Conservation (phyloP, 2,329 filamentous ascomycete species). For the Verticillium isaacii region DNA sequence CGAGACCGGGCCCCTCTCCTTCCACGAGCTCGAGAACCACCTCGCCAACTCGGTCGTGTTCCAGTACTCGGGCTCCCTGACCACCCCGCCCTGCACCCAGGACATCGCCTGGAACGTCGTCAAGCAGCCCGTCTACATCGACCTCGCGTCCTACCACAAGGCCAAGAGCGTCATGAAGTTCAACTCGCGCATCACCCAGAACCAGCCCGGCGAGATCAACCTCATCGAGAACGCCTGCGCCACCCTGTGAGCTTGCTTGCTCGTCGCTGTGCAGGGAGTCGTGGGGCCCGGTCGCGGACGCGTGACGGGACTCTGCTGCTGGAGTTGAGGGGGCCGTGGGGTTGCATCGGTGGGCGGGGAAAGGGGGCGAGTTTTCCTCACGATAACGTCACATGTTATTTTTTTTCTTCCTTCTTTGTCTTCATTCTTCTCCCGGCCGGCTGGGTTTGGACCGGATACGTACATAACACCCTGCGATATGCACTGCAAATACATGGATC, state of each 20-base stretch:
- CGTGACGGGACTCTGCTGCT: conserved; percentile 1
- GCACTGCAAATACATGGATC: neutral
- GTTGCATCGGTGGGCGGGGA: neutral
- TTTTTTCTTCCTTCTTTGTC: neutral
- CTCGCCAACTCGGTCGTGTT: conserved; percentile 34
- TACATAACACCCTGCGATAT: neutral
- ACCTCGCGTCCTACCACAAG: conserved; percentile 42
- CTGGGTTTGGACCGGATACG: neutral
- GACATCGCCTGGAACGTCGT: conserved; percentile 49
- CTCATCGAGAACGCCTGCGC: conserved; percentile 24
- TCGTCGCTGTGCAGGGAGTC: neutral
- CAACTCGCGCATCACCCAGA: conserved; percentile 52
- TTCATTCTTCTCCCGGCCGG: neutral
- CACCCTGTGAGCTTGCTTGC: neutral
- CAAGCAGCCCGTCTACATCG: conserved; percentile 39
- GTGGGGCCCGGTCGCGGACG: neutral
- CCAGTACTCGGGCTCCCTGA: conserved; percentile 54
- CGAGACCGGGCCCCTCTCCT: conserved; percentile 33
- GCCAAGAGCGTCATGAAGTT: conserved; percentile 51
- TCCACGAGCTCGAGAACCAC: conserved; percentile 30
- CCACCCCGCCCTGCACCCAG: conserved; percentile 58
- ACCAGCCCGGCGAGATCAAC: conserved; percentile 38
- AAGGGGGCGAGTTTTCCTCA: neutral
- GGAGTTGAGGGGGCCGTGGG: neutral
- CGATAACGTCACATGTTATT: neutral